Conservation (phyloP, 2,329 filamentous ascomycete genomes). For the Alternaria panax region DNA sequence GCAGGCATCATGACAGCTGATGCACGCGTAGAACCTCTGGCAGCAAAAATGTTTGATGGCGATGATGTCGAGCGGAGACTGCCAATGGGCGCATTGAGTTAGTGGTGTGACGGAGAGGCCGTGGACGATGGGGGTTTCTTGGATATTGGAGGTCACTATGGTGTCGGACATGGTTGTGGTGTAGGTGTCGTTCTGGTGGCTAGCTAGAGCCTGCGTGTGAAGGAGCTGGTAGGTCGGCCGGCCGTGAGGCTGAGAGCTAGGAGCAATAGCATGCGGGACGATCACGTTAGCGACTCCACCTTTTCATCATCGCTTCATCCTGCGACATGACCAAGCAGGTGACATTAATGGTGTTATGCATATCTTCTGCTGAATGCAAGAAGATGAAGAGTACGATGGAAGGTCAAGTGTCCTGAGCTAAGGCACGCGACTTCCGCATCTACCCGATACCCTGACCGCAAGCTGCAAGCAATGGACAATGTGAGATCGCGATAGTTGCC, state of each 20-base stretch:
- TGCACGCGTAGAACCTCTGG: conserved; percentile 48
- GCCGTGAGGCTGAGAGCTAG: conserved; percentile 29
- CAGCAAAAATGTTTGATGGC: conserved; percentile 49
- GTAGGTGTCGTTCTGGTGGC: not conserved
- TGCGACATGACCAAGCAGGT: not conserved
- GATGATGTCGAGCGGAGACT: conserved; percentile 46
- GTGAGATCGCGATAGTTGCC: conserved; percentile 5
- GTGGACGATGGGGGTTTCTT: conserved; percentile 23
- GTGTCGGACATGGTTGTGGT: conserved; percentile 14
- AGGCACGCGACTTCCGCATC: not conserved
- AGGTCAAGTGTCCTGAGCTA: too few species aligned
- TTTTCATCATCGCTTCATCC: conserved; percentile 9
- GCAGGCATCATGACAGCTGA: conserved; percentile 41
- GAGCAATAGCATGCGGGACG: conserved; percentile 8
- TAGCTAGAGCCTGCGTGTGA: not conserved
- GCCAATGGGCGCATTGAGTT: conserved; percentile 47
- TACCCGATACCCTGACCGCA: not conserved
- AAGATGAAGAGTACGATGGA: not conserved
- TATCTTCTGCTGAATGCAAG: not conserved
- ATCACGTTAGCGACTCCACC: conserved; percentile 18
- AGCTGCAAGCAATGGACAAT: not conserved
- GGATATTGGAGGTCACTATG: not conserved
- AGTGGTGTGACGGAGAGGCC: conserved; percentile 38
- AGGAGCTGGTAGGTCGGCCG: conserved; percentile 8
- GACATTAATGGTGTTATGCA: not conserved